Evolutionary conservation across 2,329 filamentous ascomycete species (phyloP).

Genomic region (Fonsecaea erecta): DNA sequence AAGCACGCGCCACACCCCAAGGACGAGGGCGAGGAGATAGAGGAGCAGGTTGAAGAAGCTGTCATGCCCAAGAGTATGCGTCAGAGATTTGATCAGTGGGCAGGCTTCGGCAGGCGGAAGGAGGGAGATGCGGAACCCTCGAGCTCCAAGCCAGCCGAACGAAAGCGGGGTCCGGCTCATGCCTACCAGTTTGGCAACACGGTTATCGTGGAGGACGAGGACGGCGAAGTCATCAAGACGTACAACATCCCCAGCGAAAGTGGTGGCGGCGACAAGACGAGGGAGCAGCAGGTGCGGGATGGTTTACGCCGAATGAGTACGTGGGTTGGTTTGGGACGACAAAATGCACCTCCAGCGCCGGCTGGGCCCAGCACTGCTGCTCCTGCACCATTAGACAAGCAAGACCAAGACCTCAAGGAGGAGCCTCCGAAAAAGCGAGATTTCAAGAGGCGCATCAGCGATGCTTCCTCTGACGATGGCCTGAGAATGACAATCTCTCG

Average conservation of each 20-base stretch:
- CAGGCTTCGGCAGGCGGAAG: conserved; percentile 50
- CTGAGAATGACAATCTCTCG: conserved; percentile 66
- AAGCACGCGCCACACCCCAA: conserved; percentile 50
- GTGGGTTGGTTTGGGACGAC: conserved; percentile 56
- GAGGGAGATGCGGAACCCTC: conserved; percentile 37
- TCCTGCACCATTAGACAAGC: conserved; percentile 41
- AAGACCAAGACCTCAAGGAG: conserved; percentile 35
- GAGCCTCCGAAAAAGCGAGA: conserved; percentile 41
- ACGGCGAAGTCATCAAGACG: conserved; percentile 71
- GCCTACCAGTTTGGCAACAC: conserved; percentile 72
- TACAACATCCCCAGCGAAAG: conserved; percentile 61
- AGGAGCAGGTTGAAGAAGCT: conserved; percentile 45
- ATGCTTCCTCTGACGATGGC: conserved; percentile 52
- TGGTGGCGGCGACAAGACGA: conserved; percentile 39
- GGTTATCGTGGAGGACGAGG: conserved; percentile 72
- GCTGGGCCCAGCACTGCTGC: conserved; percentile 16
- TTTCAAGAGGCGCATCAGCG: conserved; percentile 11
- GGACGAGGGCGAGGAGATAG: conserved; percentile 50
- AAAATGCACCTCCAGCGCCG: conserved; percentile 26
- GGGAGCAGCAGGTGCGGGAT: conserved; percentile 48
- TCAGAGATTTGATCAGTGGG: conserved; percentile 53
- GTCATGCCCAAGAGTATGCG: conserved; percentile 49
- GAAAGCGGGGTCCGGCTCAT: conserved; percentile 60
- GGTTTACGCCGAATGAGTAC: conserved; percentile 64
- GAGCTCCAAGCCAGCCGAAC: conserved; percentile 39